Conservation (phyloP, 1,139 yeast genomes). For the Geotrichum reessii region DNA sequence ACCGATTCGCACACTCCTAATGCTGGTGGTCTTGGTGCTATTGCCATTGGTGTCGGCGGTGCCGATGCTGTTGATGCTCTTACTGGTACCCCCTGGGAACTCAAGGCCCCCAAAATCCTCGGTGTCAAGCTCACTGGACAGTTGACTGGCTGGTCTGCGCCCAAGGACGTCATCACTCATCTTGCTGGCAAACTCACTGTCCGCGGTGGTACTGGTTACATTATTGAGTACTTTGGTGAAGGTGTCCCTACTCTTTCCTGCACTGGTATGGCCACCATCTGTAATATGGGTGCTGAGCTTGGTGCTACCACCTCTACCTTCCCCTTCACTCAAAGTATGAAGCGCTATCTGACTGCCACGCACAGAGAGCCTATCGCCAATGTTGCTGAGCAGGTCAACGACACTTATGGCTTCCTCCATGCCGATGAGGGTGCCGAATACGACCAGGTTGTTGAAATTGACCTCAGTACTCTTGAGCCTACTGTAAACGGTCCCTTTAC, state of each 20-base stretch:
- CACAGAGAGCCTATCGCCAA: conserved; percentile 75
- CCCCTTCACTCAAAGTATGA: conserved; percentile 90
- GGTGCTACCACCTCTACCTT: conserved; percentile 97
- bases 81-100: conserved; percentile 98
- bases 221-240: conserved; percentile 92
- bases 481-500: conserved; percentile 93
- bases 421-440: conserved; percentile 83
- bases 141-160: conserved; percentile 88
- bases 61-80: conserved; percentile 98
- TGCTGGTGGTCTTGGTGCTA: conserved; percentile 96
- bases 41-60: conserved; percentile 98
- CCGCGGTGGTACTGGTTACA: conserved; percentile 95
- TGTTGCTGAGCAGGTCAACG: conserved; percentile 45
- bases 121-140: conserved; percentile 89
- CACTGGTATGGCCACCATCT: conserved; percentile 98
- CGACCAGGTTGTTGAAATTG: conserved; percentile 76
- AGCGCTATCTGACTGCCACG: conserved; percentile 73
- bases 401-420: conserved; percentile 52
- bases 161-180: conserved; percentile 89
- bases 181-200: conserved; percentile 89
- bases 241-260: conserved; percentile 83
- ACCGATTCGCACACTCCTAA: conserved; percentile 97
- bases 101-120: conserved; percentile 88
- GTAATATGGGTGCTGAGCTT: conserved; percentile 99
- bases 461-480: conserved; percentile 73